These are phyloP conservation scores for Serendipita vermifera DNA, from an alignment of 768 basidiomycete genomes.

Conservation along the genomic window DNA sequence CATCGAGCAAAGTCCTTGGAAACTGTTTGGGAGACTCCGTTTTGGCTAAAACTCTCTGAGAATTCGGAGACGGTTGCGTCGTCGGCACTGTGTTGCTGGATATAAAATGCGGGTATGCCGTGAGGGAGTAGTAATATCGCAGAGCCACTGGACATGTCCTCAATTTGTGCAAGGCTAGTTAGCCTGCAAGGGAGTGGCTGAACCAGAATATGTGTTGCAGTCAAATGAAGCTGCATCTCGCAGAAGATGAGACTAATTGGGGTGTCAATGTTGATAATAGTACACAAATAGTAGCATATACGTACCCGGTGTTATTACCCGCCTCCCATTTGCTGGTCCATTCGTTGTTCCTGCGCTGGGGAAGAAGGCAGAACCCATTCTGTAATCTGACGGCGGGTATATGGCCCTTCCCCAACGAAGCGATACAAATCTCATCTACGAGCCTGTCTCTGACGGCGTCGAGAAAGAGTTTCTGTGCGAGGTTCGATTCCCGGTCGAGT, in stretches of 20 bases:
- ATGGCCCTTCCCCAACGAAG: not conserved
- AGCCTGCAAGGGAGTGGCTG: not conserved
- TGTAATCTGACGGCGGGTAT: not conserved
- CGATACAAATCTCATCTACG: constrained; percentile 3
- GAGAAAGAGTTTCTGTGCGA: constrained; percentile 1
- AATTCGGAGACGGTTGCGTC: not conserved
- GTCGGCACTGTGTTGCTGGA: not conserved
- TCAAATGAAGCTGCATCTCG: not conserved
- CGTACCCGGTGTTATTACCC: not conserved
- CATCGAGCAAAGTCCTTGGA: not conserved
- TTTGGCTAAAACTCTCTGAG: not conserved
- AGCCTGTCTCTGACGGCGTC: not conserved
- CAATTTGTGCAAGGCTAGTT: not conserved
- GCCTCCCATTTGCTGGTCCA: not conserved
- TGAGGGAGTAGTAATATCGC: not conserved
- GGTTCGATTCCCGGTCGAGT: not conserved
- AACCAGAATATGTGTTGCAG: constrained; percentile 3
- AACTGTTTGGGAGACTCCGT: not conserved
- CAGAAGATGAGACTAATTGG: not conserved
- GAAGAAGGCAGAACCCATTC: constrained; percentile 3
- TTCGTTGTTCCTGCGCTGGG: not conserved
- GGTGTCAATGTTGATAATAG: not conserved
- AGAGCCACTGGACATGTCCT: not conserved
- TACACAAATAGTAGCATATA: too few species aligned
- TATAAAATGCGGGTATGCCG: not conserved